These are phyloP conservation scores for Populus euphratica DNA, from an alignment of 345 rosid species.

Conservation along the genomic window DNA sequence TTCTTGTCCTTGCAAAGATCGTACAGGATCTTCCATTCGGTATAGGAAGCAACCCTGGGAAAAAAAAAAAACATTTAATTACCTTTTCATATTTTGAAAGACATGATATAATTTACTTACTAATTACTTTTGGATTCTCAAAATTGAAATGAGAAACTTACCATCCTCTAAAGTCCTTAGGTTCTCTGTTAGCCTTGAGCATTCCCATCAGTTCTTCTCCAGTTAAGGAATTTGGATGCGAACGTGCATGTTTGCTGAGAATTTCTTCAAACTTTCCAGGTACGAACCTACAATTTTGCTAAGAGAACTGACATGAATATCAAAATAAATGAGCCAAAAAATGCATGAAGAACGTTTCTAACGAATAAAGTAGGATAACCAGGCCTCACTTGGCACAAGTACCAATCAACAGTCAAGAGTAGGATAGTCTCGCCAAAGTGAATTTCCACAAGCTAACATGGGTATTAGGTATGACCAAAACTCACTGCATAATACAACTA, in stretches of 20 bases:
- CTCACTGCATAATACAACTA: too few relatives aligned
- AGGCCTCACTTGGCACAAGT: too few relatives aligned
- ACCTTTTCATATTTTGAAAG: background rate
- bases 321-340: background rate
- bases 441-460: too few relatives aligned
- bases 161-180: slow-evolving; percentile 57
- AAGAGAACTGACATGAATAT: background rate
- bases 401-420: too few relatives aligned
- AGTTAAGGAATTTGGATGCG: slow-evolving; percentile 46
- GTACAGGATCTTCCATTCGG: slow-evolving; percentile 73
- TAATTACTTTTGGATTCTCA: background rate
- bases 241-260: slow-evolving; percentile 48
- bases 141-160: slow-evolving; percentile 14
- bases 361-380: too few relatives aligned
- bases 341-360: too few relatives aligned
- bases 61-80: background rate
- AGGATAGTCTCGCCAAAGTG: too few relatives aligned
- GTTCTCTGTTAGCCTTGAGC: slow-evolving; percentile 51
- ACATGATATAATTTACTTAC: background rate
- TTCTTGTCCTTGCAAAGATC: slow-evolving; percentile 59
- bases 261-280: slow-evolving; percentile 68
- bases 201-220: slow-evolving; percentile 43
- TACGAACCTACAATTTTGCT: slow-evolving; percentile 48
- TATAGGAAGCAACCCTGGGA: slow-evolving; percentile 50
- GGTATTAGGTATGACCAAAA: too few relatives aligned